Evolutionary conservation across 1,139 yeast species (phyloP), one percentile per base, ranked within the genome.

Genomic region (Maudiozyma humilis): DNA sequence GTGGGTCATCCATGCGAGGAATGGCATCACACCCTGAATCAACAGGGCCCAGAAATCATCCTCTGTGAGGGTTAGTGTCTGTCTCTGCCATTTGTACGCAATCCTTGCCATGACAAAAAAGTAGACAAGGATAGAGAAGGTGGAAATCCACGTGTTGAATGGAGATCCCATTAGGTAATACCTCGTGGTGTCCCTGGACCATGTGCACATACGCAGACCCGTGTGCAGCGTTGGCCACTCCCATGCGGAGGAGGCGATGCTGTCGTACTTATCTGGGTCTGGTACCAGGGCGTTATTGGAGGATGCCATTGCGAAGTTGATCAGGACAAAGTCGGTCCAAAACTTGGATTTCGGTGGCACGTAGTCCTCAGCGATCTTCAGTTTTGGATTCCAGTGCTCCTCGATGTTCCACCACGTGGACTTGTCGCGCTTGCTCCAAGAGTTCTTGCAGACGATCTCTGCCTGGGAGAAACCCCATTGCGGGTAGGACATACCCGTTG

Each of bases 391-490:
- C 40, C 65, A 67, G 55, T 82, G 87, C 46, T 77, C 78, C 62
- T 83, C 93, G 32, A 83, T 62, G 62, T 83, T 83, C 93, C 93
- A 83, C 84, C 87, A 80, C 1, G 88, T 79, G 32, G 79, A 73
- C 55, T 81, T 79, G 55, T 82, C 89, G 44, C 69, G 67, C 2
- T 63, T 54, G 34, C 71, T 66, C 60, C 71, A 65, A 1, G 79
- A 63, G 18, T 68, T 61, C 52, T 79, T 79, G 61, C 93, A 83
- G 6, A 79, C 76, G 33, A 83, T 85, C 62, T 83, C 93, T 19
- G 88, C 87, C 63, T 83, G 93, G 49, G 76, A 78, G 63, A 77
- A 83, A 1, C 93, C 93, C 93, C 93, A 83, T 1, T 80, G 67
- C 3, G 93, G 93, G 54, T 79, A 81, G 1, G 84, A 64, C 43